These are phyloP conservation scores for Yamadazyma siamensis DNA, from an alignment of 1,139 yeast species.

Conservation along the genomic window DNA sequence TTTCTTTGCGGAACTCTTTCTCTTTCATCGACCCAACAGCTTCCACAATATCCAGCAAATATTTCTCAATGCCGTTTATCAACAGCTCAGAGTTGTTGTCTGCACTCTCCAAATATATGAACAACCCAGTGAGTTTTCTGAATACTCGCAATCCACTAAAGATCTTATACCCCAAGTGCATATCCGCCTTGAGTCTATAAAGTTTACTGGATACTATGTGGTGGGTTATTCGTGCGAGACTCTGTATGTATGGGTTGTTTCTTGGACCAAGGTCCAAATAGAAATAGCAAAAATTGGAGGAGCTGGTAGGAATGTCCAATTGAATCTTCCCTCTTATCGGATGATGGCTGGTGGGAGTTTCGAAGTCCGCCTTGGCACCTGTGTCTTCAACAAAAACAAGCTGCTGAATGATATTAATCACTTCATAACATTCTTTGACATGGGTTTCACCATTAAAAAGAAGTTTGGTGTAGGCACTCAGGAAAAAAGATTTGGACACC, in stretches of 20 bases:
- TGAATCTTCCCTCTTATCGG: constrained; percentile 8
- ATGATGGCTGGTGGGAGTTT: constrained; percentile 10
- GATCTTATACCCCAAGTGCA: constrained; percentile 46
- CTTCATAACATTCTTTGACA: constrained; percentile 7
- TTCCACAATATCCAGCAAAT: constrained; percentile 35
- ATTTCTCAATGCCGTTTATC: constrained; percentile 43
- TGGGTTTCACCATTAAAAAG: constrained; percentile 50
- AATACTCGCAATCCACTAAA: constrained; percentile 51
- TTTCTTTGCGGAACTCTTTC: constrained; percentile 25
- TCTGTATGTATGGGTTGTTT: constrained; percentile 23
- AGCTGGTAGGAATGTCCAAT: constrained; percentile 2
- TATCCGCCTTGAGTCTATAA: constrained; percentile 47
- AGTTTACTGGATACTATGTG: constrained; percentile 40
- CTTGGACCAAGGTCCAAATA: constrained; percentile 56
- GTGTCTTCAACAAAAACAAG: constrained; percentile 14
- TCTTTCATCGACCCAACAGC: constrained; percentile 21
- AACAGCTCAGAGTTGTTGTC: constrained; percentile 39
- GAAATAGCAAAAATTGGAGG: constrained; percentile 14
- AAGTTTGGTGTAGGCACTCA: constrained; percentile 31
- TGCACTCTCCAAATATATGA: constrained; percentile 40
- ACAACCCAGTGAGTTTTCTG: constrained; percentile 53
- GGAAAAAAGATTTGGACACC: constrained; percentile 16
- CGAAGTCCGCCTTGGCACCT: neutral
- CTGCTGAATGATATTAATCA: constrained; percentile 14
- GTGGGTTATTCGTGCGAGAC: constrained; percentile 43